These are phyloP conservation scores for Drosera spatulata DNA, from an alignment of 179 eudicot genomes.

Conservation along the genomic window DNA sequence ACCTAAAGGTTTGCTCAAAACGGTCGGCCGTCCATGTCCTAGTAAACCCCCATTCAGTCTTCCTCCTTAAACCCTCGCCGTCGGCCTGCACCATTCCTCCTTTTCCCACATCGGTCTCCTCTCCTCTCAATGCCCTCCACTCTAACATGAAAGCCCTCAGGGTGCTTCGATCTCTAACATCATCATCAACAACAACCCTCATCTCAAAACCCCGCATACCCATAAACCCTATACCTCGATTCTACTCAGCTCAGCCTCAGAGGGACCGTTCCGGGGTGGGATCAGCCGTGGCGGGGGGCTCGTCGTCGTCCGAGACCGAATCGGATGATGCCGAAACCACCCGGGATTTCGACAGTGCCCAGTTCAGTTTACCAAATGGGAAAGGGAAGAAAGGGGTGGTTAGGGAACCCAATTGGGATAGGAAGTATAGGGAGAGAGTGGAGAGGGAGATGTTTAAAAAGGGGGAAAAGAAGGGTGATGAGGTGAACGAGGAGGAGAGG, in stretches of 20 bases:
- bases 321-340: constrained; percentile 12
- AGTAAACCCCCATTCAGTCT: too few relatives aligned
- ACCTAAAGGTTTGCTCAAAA: too few relatives aligned
- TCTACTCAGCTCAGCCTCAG: constrained; percentile 42
- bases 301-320: constrained; percentile 30
- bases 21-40: too few relatives aligned
- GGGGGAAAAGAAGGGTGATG: background rate
- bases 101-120: too few relatives aligned
- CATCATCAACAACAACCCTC: constrained; percentile 15
- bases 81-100: too few relatives aligned
- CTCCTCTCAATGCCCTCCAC: too few relatives aligned
- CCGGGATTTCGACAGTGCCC: constrained; percentile 47
- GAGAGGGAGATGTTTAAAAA: constrained; percentile 20
- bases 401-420: constrained; percentile 47
- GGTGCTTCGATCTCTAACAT: constrained; percentile 18
- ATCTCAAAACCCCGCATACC: constrained; percentile 18
- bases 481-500: constrained; percentile 13
- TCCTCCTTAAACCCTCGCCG: too few relatives aligned
- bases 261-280: constrained; percentile 10
- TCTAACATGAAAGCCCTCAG: constrained; percentile 64
- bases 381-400: constrained; percentile 5
- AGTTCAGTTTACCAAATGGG: constrained; percentile 26
- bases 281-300: constrained; percentile 2
- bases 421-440: constrained; percentile 47
- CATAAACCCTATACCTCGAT: constrained; percentile 18